These are phyloP conservation scores for Fusarium heterosporum DNA, from an alignment of 2,329 filamentous ascomycete species.

Conservation along the genomic window DNA sequence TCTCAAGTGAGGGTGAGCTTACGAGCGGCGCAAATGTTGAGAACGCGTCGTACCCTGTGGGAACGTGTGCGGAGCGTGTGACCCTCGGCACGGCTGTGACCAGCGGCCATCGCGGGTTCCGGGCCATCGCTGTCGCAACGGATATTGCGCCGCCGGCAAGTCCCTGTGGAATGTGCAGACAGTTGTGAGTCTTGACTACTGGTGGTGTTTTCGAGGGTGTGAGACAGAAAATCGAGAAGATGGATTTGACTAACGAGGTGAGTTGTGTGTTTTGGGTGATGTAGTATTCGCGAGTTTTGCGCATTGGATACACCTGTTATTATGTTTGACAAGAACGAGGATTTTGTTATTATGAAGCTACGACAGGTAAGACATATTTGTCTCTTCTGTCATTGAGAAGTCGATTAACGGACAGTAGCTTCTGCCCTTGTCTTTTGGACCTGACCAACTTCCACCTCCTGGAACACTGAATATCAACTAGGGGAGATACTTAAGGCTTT, in stretches of 20 bases:
- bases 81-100: conserved; percentile 84
- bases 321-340: conserved; percentile 89
- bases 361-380: conserved; percentile 65
- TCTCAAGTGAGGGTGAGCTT: conserved; percentile 62
- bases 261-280: conserved; percentile 24
- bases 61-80: conserved; percentile 95
- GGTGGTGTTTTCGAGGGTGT: neutral
- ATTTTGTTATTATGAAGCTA: conserved; percentile 76
- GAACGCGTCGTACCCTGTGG: conserved; percentile 92
- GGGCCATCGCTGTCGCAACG: conserved; percentile 86
- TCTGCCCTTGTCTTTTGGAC: conserved; percentile 76
- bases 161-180: conserved; percentile 96
- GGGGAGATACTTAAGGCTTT: neutral
- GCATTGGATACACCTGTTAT: conserved; percentile 78
- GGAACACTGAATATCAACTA: conserved; percentile 10
- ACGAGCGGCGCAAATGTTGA: conserved; percentile 85
- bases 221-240: neutral
- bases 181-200: conserved; percentile 72
- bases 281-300: conserved; percentile 81
- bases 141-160: conserved; percentile 77
- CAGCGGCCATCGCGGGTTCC: conserved; percentile 68
- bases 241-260: conserved; percentile 24
- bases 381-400: neutral
- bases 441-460: conserved; percentile 65
- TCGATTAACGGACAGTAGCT: conserved; percentile 59